These are phyloP conservation scores for Phaeodactylum tricornutum DNA, from an alignment of 108 stramenopile genomes.

Conservation along the genomic window DNA sequence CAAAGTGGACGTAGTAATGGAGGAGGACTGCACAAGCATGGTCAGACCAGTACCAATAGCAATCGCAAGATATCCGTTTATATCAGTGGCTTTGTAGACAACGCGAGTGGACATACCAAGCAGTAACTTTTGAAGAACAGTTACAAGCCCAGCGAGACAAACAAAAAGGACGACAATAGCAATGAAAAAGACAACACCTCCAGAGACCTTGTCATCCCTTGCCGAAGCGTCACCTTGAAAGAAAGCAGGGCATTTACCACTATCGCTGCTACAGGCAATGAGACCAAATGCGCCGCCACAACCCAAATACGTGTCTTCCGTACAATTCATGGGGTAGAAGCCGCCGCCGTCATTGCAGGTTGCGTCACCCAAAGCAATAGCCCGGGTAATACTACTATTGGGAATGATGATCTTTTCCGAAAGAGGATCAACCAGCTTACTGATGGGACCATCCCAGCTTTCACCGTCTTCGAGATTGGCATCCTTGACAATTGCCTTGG, in stretches of 20 bases:
- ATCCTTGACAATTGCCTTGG: constrained; percentile 34
- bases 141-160: constrained; percentile 54
- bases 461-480: constrained; percentile 20
- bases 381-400: constrained; percentile 50
- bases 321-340: constrained; percentile 38
- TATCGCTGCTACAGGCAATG: constrained; percentile 45
- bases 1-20: constrained; percentile 67
- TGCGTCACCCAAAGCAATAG: constrained; percentile 22
- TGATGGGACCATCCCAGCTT: constrained; percentile 49
- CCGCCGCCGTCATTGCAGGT: constrained; percentile 17
- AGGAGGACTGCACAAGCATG: constrained; percentile 56
- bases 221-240: constrained; percentile 42
- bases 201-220: constrained; percentile 42
- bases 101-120: constrained; percentile 63
- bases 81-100: constrained; percentile 80
- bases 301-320: constrained; percentile 22
- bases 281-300: constrained; percentile 30
- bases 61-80: constrained; percentile 66
- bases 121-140: constrained; percentile 29
- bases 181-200: constrained; percentile 37
- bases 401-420: constrained; percentile 36
- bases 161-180: constrained; percentile 46
- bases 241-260: constrained; percentile 45
- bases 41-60: constrained; percentile 49
- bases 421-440: constrained; percentile 40